These are phyloP conservation scores for Cyberlindnera suaveolens DNA, from an alignment of 805 yeast genomes.

Conservation along the genomic window DNA sequence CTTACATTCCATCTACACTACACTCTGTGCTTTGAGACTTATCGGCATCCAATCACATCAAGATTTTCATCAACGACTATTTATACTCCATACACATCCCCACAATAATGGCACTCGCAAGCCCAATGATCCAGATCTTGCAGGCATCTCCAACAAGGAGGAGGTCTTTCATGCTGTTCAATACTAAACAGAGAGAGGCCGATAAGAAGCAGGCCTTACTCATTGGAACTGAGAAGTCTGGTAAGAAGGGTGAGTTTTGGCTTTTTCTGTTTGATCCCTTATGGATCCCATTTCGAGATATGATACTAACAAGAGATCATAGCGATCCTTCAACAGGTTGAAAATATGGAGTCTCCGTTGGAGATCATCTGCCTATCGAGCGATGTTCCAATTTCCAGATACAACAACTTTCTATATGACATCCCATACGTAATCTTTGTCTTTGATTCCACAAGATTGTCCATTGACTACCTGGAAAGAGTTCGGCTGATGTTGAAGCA, in stretches of 20 bases:
- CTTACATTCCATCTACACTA: too few species aligned
- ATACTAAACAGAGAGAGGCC: neutral
- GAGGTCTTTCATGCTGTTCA: constrained; percentile 4
- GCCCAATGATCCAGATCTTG: constrained; percentile 15
- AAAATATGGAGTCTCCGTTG: constrained; percentile 8
- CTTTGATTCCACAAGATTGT: constrained; percentile 15
- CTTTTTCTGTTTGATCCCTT: neutral
- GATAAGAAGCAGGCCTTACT: constrained; percentile 9
- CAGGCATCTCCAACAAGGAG: constrained; percentile 13
- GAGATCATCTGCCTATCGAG: constrained; percentile 17
- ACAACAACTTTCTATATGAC: constrained; percentile 17
- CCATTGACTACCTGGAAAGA: constrained; percentile 8
- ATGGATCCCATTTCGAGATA: neutral
- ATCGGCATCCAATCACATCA: too few species aligned
- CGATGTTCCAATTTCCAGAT: constrained; percentile 14
- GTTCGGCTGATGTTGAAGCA: constrained; percentile 4
- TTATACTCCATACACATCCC: too few species aligned
- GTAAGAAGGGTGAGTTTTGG: constrained; percentile 12
- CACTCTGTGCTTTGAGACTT: too few species aligned
- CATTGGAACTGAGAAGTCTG: constrained; percentile 15
- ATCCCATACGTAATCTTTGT: constrained; percentile 15
- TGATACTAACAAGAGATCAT: constrained; percentile 3
- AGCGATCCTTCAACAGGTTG: constrained; percentile 13
- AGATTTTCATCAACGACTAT: too few species aligned
- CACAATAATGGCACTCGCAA: neutral